Evolutionary conservation across 2,329 filamentous ascomycete species (phyloP), one percentile per base, ranked within the genome.

Genomic region (Aspergillus sp.): DNA sequence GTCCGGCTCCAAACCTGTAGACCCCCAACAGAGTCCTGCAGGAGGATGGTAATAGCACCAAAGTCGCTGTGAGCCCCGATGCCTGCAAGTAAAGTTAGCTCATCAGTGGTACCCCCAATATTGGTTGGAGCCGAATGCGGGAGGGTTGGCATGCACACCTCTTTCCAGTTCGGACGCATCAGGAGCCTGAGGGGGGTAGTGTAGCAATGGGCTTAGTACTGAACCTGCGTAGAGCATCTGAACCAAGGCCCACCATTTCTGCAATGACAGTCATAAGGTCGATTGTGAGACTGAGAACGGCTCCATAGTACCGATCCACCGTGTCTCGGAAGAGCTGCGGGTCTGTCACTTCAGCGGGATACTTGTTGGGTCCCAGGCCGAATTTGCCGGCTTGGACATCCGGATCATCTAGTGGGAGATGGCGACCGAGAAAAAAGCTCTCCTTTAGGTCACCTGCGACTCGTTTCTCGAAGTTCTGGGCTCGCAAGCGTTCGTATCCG

Each of bases 41-140:
- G 77, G 10, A 87, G 78, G 36, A 87, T 75, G 0, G 85, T 86
- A 48, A 86, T 79, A 50, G 80, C 80, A n/a, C 83, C 82, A 63
- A 84, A 86, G 65, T 85, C 84, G 0, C 82, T 84, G 63, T 85
- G 84, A 3, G 81, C 82, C 0, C 83, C 82, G 2, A 71, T 79
- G 57, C 65, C 78, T 52, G 30, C 12, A 3, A 21, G 32, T 13
- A 36, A 36, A 13, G 32, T 36, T 36, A 36, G 32, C 12, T 36
- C 12, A 13, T 36, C 5, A 13, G 32, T 36, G 32, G 32, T 36
- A 32, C 30, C 30, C 10, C 30, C 30, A 12, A 32, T 10, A 32
- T 32, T 32, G 30, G 10, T 13, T 13, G 10, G 19, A 15, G 41
- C 19, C 41, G 41, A 23, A 45, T 28, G 48, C 56, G 32, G 28